These are phyloP conservation scores for Suhomyces kunorum DNA, from an alignment of 1,139 yeast genomes.

Conservation along the genomic window DNA sequence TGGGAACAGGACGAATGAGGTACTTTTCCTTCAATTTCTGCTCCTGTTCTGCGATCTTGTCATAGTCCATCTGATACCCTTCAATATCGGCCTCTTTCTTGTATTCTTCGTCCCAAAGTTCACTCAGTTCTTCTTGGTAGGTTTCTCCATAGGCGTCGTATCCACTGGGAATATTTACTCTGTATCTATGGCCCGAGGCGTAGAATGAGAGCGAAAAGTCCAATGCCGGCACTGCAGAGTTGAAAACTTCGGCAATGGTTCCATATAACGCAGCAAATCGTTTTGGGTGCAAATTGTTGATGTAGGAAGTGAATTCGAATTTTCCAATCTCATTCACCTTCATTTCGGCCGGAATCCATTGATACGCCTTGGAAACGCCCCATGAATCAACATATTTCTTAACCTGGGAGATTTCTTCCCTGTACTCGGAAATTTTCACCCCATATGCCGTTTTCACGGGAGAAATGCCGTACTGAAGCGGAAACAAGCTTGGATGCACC, in stretches of 20 bases:
- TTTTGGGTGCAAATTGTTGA: constrained; percentile 43
- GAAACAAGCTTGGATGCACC: constrained; percentile 47
- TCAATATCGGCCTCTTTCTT: neutral
- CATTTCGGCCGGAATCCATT: constrained; percentile 23
- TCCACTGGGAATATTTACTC: constrained; percentile 21
- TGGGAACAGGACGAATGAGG: neutral
- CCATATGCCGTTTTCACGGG: constrained; percentile 19
- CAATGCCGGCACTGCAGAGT: constrained; percentile 32
- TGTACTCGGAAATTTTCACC: neutral
- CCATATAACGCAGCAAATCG: constrained; percentile 26
- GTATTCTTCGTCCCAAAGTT: neutral
- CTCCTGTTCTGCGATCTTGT: neutral
- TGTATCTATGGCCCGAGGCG: constrained; percentile 21
- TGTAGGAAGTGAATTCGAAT: constrained; percentile 33
- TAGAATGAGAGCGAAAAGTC: constrained; percentile 29
- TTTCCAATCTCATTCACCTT: constrained; percentile 12
- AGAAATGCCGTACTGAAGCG: constrained; percentile 37
- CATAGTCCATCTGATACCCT: neutral
- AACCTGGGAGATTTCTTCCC: neutral
- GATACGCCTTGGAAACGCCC: neutral
- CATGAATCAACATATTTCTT: neutral
- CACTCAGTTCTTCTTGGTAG: neutral
- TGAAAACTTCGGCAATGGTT: constrained; percentile 33
- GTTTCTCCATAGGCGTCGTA: constrained; percentile 22
- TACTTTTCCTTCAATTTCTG: neutral